These are phyloP conservation scores for Calonectria honghensis DNA, from an alignment of 2,329 filamentous ascomycete species.

Conservation along the genomic window DNA sequence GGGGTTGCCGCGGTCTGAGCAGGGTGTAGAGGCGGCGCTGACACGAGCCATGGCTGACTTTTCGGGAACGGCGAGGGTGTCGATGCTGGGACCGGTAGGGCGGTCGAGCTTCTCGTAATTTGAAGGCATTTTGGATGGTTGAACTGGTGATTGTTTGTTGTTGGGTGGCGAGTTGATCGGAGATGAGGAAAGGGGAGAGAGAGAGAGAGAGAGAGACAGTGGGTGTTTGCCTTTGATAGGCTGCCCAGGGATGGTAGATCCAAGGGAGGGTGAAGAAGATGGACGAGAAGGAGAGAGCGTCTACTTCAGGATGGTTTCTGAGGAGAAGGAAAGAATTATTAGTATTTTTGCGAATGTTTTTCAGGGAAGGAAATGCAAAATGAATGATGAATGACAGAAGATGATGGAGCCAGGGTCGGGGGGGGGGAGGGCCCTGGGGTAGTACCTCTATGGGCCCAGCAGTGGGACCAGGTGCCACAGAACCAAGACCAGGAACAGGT, in stretches of 20 bases:
- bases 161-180: constrained; percentile 24
- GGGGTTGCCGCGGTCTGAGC: constrained; percentile 67
- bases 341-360: not conserved
- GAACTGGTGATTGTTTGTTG: constrained; percentile 28
- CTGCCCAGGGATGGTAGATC: not conserved
- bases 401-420: constrained; percentile 14
- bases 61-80: constrained; percentile 53
- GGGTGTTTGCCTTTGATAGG: constrained; percentile 7
- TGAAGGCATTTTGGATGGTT: constrained; percentile 50
- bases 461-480: constrained; percentile 35
- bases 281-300: constrained; percentile 16
- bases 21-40: constrained; percentile 67
- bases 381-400: constrained; percentile 26
- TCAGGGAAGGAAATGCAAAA: constrained; percentile 23
- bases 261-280: constrained; percentile 14
- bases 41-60: constrained; percentile 56
- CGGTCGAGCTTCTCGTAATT: constrained; percentile 54
- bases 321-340: constrained; percentile 16
- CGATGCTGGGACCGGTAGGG: constrained; percentile 49
- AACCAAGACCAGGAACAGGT: constrained; percentile 28
- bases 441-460: constrained; percentile 3
- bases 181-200: constrained; percentile 1
- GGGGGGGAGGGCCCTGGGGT: constrained; percentile 23
- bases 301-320: not conserved
- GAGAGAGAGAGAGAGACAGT: not conserved